phyloP scores from a whole-genome alignment of 805 yeast species.

The Spathaspora girioi region DNA sequence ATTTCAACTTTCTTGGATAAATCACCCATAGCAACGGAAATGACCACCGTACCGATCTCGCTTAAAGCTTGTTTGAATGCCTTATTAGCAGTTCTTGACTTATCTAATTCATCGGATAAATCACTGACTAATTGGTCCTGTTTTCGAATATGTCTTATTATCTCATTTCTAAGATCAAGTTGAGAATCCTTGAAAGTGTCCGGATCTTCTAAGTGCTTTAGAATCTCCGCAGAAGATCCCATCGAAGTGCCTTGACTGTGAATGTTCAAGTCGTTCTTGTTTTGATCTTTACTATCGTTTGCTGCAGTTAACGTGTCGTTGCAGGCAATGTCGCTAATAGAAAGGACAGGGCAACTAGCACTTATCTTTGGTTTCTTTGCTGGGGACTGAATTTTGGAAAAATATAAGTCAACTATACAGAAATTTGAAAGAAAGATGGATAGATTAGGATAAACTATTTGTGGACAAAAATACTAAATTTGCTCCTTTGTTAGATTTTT shows the following conservation, averaged over 20 bases:
- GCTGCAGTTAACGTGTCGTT: background rate
- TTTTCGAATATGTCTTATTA: slow-evolving; percentile 23
- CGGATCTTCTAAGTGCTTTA: slow-evolving; percentile 39
- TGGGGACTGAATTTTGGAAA: slow-evolving; percentile 6
- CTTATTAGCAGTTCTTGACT: slow-evolving; percentile 52
- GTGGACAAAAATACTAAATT: background rate
- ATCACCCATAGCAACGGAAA: slow-evolving; percentile 88
- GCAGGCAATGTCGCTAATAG: background rate
- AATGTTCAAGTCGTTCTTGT: background rate
- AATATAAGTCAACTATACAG: background rate
- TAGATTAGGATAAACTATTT: background rate
- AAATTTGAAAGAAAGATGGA: background rate
- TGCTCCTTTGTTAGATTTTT: background rate
- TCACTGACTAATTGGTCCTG: slow-evolving; percentile 27
- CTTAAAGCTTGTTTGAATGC: slow-evolving; percentile 69
- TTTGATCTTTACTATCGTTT: background rate
- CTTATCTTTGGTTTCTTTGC: slow-evolving; percentile 5
- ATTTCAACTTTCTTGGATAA: slow-evolving; percentile 75
- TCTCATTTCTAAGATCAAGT: slow-evolving; percentile 26
- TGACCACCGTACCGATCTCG: slow-evolving; percentile 83
- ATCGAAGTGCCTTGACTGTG: slow-evolving; percentile 14
- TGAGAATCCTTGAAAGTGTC: slow-evolving; percentile 24
- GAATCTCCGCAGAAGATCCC: slow-evolving; percentile 15
- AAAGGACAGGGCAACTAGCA: background rate
- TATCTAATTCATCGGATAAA: slow-evolving; percentile 28